A percentile compares a stretch with the other conserved stretches of the same genome.
Evolutionary conservation across 495 filamentous ascomycete species (phyloP).

Genomic region (Penicillium angulare): DNA sequence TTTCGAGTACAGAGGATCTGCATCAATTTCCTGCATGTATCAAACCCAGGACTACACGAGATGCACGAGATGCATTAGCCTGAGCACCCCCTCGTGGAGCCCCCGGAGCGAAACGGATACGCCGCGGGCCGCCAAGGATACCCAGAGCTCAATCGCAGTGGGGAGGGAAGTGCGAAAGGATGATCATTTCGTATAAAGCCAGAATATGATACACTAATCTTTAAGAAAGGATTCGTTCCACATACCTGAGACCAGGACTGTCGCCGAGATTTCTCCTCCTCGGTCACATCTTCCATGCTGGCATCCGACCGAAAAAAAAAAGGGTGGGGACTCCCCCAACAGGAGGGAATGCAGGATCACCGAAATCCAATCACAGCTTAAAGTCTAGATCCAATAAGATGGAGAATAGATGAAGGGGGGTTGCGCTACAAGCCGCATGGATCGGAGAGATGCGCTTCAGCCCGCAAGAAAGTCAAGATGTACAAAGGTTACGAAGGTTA

Average conservation of each 20-base stretch:
- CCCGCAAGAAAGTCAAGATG: background rate
- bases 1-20: too few relatives aligned
- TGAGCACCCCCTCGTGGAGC: background rate
- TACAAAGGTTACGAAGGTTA: too few relatives aligned
- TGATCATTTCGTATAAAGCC: background rate
- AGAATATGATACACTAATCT: background rate
- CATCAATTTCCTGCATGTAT: too few relatives aligned
- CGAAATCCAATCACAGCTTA: background rate
- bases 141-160: background rate
- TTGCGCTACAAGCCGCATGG: background rate
- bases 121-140: background rate
- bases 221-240: conserved; percentile 2
- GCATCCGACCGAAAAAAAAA: background rate
- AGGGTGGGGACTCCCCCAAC: background rate
- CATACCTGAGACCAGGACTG: conserved; percentile 17
- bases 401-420: background rate
- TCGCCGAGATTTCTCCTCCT: conserved; percentile 11
- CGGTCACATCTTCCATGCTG: background rate
- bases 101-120: background rate
- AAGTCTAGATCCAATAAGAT: background rate
- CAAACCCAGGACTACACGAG: too few relatives aligned
- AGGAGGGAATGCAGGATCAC: background rate
- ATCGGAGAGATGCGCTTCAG: background rate
- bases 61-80: background rate
- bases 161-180: background rate